Percentiles rank a stretch among this genome's conserved stretches.
Evolutionary conservation across 352 stramenopile species (phyloP).

Genomic region (Globisporangium carolinianum): DNA sequence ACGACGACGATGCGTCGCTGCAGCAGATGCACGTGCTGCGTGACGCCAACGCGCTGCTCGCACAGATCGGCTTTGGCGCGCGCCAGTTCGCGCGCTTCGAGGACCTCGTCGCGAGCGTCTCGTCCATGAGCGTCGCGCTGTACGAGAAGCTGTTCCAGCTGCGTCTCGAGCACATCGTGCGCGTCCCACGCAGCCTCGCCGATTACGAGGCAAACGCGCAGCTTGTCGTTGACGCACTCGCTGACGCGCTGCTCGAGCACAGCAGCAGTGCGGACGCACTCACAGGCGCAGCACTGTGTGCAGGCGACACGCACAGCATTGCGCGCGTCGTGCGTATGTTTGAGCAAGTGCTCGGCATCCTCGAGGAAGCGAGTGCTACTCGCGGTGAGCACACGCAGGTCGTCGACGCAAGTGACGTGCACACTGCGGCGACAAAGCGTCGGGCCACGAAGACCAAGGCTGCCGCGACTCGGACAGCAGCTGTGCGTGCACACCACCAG

Average conservation of each 20-base stretch:
- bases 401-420: background rate
- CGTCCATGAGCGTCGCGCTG: conserved; percentile 88
- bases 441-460: conserved; percentile 4
- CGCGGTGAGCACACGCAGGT: no score
- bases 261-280: conserved; percentile 17
- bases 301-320: conserved; percentile 46
- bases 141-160: conserved; percentile 90
- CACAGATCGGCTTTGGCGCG: conserved; percentile 69
- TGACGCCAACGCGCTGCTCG: conserved; percentile 75
- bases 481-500: background rate
- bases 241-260: conserved; percentile 62
- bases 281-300: conserved; percentile 46
- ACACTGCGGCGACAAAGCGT: conserved; percentile 3
- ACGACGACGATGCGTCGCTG: background rate
- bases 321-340: conserved; percentile 45
- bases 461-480: background rate
- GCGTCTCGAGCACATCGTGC: conserved; percentile 58
- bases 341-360: conserved; percentile 43
- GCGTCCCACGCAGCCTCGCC: conserved; percentile 39
- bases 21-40: conserved; percentile 14
- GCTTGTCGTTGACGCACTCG: conserved; percentile 75
- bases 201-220: conserved; percentile 88
- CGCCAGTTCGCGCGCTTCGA: conserved; percentile 66
- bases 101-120: conserved; percentile 82
- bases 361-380: conserved; percentile 31